Evolutionary conservation across 2,329 filamentous ascomycete genomes (phyloP), one percentile per base, ranked within the genome.

Genomic region (Leptodontidium sp.): DNA sequence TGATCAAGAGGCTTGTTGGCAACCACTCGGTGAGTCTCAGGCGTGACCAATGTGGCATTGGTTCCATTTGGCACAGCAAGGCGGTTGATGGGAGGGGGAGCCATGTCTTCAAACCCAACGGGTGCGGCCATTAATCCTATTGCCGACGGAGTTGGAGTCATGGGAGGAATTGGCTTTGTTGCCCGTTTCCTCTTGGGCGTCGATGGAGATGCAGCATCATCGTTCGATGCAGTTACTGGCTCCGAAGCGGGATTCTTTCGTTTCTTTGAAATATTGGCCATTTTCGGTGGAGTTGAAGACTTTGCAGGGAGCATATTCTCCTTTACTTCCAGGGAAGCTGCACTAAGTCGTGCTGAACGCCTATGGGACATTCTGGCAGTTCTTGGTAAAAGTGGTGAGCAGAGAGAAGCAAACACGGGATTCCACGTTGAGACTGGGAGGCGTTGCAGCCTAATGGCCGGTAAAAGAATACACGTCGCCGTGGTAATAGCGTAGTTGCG

Each of bases 31-130:
- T 89, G 91, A 2, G 90, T 90, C 76, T 90, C 86, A 1, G 91
- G 91, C 0, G 91, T 93, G n/a, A 92, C 80, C 11, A 94, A 83
- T 0, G 88, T 85, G 1, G 91, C 91, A 77, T 93, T 93, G 53
- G 90, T 91, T 15, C 82, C 81, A 72, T 86, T 86, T 0, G 90
- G 88, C 71, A 89, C 84, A 15, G 89, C 90, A 1, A 91, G 85
- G 29, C 90, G 86, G 63, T 83, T 79, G 45, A 75, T 32, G 61
- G 74, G 66, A 38, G 72, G 71, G n/a, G 72, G 72, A 5, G 62
- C 76, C 24, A 75, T 74, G 67, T 80, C 80, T 26, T 79, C 80
- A 38, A 79, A 79, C 66, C 77, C 80, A 70, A 79, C 79, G 61
- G 82, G 80, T 38, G 80, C 82, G 26, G 81, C 78, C 73, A 86